These are phyloP conservation scores for Colletotrichum kahawae DNA, from an alignment of 2,329 filamentous ascomycete genomes.

Conservation along the genomic window DNA sequence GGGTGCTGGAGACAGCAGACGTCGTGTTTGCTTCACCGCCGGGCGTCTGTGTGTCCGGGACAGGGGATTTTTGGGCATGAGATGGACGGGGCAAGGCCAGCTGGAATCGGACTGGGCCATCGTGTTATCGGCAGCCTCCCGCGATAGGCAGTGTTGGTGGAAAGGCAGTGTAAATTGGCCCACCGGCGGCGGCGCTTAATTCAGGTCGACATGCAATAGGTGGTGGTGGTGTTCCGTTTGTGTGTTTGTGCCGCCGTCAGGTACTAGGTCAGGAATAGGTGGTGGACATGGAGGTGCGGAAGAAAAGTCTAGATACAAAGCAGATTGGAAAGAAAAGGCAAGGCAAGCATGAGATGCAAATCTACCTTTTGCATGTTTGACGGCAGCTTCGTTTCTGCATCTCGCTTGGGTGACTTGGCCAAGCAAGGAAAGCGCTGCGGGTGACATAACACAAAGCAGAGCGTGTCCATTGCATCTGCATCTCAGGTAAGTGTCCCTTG, in stretches of 20 bases:
- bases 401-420: background rate
- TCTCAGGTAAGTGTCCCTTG: background rate
- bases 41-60: background rate
- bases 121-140: background rate
- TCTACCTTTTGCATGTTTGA: background rate
- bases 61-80: background rate
- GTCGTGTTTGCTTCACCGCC: background rate
- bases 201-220: background rate
- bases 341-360: background rate
- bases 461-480: background rate
- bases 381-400: background rate
- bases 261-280: background rate
- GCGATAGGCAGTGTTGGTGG: background rate
- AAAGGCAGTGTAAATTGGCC: background rate
- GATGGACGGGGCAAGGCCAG: background rate
- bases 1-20: background rate
- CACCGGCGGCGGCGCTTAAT: background rate
- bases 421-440: background rate
- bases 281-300: background rate
- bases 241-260: background rate
- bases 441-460: background rate
- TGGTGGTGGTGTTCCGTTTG: background rate
- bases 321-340: background rate
- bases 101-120: background rate
- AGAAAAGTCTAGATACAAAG: background rate